These are phyloP conservation scores for Aspergillus taichungensis DNA, from an alignment of 495 filamentous ascomycete species.

Conservation along the genomic window DNA sequence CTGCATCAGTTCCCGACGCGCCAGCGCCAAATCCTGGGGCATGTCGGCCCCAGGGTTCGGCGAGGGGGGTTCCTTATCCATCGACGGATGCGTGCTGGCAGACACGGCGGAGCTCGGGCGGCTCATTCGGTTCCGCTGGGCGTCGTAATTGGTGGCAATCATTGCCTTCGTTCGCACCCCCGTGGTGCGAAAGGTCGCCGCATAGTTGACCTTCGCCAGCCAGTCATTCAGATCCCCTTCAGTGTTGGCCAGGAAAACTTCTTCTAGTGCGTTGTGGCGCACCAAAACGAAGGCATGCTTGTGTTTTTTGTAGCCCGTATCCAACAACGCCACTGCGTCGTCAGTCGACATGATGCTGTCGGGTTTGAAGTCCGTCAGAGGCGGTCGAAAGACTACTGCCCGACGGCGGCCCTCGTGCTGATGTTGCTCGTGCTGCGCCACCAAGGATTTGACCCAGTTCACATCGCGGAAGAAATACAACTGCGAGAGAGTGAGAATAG, in stretches of 20 bases:
- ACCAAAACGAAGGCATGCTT: constrained; percentile 92
- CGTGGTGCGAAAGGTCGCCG: constrained; percentile 82
- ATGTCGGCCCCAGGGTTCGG: constrained; percentile 69
- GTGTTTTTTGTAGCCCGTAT: constrained; percentile 86
- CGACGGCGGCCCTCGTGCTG: constrained; percentile 43
- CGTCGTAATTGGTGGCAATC: constrained; percentile 77
- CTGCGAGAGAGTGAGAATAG: constrained; percentile 86
- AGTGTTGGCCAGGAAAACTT: constrained; percentile 80
- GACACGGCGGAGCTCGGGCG: constrained; percentile 52
- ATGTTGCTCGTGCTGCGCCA: constrained; percentile 76
- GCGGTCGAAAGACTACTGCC: constrained; percentile 80
- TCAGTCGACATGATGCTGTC: constrained; percentile 88
- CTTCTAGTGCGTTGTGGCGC: constrained; percentile 79
- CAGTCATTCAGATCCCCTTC: constrained; percentile 95
- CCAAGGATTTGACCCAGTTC: constrained; percentile 80
- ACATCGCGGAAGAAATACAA: constrained; percentile 95
- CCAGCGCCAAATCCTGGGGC: constrained; percentile 70
- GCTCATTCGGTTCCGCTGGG: constrained; percentile 65
- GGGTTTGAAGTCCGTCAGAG: constrained; percentile 83
- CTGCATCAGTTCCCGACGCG: constrained; percentile 70
- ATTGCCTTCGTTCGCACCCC: constrained; percentile 87
- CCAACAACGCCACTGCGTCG: constrained; percentile 80
- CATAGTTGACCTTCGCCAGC: constrained; percentile 94
- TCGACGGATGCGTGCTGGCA: constrained; percentile 16
- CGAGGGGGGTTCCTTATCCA: constrained; percentile 31